phyloP scores from a whole-genome alignment of 192 early-diverging fungal species.

The Backusella tuberculispora region DNA sequence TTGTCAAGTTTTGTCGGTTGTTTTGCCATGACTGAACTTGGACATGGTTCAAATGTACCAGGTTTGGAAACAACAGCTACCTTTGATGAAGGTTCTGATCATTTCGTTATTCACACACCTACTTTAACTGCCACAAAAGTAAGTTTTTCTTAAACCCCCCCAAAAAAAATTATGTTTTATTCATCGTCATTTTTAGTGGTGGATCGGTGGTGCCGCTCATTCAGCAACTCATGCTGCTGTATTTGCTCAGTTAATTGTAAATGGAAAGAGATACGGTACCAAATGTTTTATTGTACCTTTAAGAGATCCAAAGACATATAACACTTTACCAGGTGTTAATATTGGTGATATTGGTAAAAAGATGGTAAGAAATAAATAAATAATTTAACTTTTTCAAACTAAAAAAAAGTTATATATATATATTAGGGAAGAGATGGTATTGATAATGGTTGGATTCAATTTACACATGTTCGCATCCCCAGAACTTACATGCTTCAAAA shows the following conservation, averaged over 20 bases:
- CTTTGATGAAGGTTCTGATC: conserved; percentile 77
- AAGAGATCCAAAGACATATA: conserved; percentile 78
- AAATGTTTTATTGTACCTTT: conserved; percentile 91
- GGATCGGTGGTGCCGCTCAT: conserved; percentile 95
- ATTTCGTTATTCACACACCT: conserved; percentile 86
- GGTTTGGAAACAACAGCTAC: conserved; percentile 95
- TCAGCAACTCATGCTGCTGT: conserved; percentile 83
- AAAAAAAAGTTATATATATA: no score
- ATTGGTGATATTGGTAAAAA: conserved; percentile 95
- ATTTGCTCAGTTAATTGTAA: conserved; percentile 85
- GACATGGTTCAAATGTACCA: conserved; percentile 86
- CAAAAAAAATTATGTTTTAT: not conserved
- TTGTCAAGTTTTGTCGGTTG: conserved; percentile 85
- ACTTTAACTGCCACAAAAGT: conserved; percentile 78
- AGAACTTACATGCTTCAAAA: conserved; percentile 92
- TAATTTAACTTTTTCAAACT: no score
- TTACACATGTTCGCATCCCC: conserved; percentile 90
- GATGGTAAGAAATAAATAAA: conserved; percentile 53
- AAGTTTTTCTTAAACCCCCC: not conserved
- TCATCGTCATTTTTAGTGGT: conserved; percentile 59
- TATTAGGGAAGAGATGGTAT: conserved; percentile 72
- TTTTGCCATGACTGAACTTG: conserved; percentile 94
- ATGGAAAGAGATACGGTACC: conserved; percentile 80
- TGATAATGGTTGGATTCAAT: conserved; percentile 94
- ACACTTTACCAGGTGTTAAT: conserved; percentile 80